Evolutionary conservation across 805 yeast species (phyloP).

Genomic region (Metschnikowia kofuensis): DNA sequence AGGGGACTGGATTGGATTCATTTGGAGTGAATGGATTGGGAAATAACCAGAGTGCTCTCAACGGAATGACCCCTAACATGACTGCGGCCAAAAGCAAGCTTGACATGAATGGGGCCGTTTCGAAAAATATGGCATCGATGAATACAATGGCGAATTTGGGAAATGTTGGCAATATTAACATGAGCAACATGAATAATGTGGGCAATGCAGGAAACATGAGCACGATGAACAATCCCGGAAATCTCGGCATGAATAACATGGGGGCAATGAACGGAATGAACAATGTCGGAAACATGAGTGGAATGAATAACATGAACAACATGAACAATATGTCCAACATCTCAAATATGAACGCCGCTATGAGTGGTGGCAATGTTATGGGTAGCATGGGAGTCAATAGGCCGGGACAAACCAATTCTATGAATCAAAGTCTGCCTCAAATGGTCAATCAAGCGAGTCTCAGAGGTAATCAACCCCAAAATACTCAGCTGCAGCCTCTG

Average conservation of each 20-base stretch:
- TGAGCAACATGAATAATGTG: neutral
- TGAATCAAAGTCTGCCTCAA: slow-evolving; percentile 8
- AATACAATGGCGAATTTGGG: neutral
- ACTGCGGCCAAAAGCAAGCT: slow-evolving; percentile 1
- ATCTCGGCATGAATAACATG: too few relatives aligned
- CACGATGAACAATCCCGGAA: slow-evolving; percentile 2
- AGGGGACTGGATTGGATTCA: neutral
- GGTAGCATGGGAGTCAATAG: neutral
- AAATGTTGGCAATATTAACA: neutral
- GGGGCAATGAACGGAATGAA: slow-evolving; percentile 7
- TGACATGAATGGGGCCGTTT: slow-evolving; percentile 2
- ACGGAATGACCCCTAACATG: neutral
- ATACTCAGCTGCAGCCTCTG: slow-evolving; percentile 5
- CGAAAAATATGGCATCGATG: slow-evolving; percentile 5
- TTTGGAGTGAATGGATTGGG: slow-evolving; percentile 6
- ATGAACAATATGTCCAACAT: slow-evolving; percentile 4
- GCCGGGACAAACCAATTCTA: slow-evolving; percentile 5
- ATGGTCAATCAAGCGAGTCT: slow-evolving; percentile 5
- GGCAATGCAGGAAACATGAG: neutral
- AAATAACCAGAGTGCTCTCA: slow-evolving; percentile 6
- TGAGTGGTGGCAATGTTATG: neutral
- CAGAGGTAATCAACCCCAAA: slow-evolving; percentile 4
- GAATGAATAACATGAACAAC: slow-evolving; percentile 5
- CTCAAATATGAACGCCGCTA: neutral
- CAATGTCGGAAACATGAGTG: slow-evolving; percentile 1